A percentile compares a stretch with the other conserved stretches of the same genome.
These are phyloP conservation scores for Coprinellus micaceus DNA, from an alignment of 768 basidiomycete genomes.

Conservation along the genomic window DNA sequence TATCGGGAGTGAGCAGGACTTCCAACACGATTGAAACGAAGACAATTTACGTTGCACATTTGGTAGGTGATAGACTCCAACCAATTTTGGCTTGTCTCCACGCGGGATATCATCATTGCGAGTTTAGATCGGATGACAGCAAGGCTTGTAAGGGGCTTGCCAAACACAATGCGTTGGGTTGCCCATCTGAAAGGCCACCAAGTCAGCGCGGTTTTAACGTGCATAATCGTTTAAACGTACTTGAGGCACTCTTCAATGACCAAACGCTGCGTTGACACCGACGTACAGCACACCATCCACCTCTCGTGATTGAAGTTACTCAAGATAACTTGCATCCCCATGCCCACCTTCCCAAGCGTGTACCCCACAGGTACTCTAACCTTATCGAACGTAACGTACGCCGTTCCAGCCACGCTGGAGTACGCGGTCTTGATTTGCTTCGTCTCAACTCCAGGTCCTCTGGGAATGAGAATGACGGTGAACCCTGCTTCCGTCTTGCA, in stretches of 20 bases:
- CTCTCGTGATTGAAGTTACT: slow-evolving; percentile 89
- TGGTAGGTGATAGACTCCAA: slow-evolving; percentile 87
- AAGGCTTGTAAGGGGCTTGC: slow-evolving; percentile 77
- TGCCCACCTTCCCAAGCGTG: slow-evolving; percentile 82
- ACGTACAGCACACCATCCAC: slow-evolving; percentile 78
- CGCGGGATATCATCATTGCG: slow-evolving; percentile 83
- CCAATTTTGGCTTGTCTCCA: slow-evolving; percentile 86
- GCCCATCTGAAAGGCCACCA: slow-evolving; percentile 59
- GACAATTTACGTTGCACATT: slow-evolving; percentile 72
- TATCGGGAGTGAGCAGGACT: too few species aligned
- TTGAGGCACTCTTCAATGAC: slow-evolving; percentile 90
- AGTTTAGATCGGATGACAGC: slow-evolving; percentile 88
- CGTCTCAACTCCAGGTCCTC: slow-evolving; percentile 72
- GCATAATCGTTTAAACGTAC: slow-evolving; percentile 30
- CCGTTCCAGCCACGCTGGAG: slow-evolving; percentile 87
- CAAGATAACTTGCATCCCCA: slow-evolving; percentile 78
- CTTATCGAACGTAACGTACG: slow-evolving; percentile 78
- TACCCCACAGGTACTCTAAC: slow-evolving; percentile 81
- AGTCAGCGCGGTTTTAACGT: slow-evolving; percentile 3
- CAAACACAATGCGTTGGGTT: slow-evolving; percentile 85
- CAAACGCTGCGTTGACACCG: slow-evolving; percentile 70
- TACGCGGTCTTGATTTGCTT: slow-evolving; percentile 92
- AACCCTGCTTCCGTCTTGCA: slow-evolving; percentile 76
- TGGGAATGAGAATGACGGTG: slow-evolving; percentile 71
- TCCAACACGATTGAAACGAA: too few species aligned